Conservation (phyloP, 2,329 filamentous ascomycete species). For the Chaetomium olivaceum region DNA sequence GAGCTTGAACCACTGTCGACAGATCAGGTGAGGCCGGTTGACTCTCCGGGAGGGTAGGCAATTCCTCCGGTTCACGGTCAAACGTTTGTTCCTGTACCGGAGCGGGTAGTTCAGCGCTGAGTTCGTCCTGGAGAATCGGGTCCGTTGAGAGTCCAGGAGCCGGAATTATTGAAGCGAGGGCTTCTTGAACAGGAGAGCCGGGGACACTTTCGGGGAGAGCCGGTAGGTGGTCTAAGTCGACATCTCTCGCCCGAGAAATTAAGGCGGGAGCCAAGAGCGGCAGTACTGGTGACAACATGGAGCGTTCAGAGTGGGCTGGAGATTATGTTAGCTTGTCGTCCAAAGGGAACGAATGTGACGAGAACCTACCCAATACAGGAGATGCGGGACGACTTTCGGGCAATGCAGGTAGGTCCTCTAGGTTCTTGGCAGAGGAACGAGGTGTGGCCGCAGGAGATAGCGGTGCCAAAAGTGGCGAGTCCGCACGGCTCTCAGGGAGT, state of each 20-base stretch:
- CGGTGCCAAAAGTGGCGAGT: not conserved
- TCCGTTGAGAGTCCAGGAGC: not conserved
- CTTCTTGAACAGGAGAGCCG: constrained; percentile 5
- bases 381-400: constrained; percentile 22
- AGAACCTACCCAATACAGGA: not conserved
- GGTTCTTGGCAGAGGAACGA: not conserved
- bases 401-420: constrained; percentile 11
- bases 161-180: not conserved
- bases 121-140: not conserved
- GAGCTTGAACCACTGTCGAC: not conserved
- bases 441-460: not conserved
- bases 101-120: not conserved
- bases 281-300: not conserved
- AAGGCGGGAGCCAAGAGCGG: not conserved
- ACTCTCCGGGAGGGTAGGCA: constrained; percentile 9
- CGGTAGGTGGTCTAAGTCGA: constrained; percentile 1
- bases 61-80: not conserved
- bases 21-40: constrained; percentile 7
- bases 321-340: constrained; percentile 10
- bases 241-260: constrained; percentile 5
- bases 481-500: not conserved
- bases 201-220: constrained; percentile 17
- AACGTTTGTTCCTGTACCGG: not conserved
- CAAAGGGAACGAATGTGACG: not conserved
- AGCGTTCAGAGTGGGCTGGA: constrained; percentile 20